Percentiles rank a stretch among this genome's conserved stretches.
These are phyloP conservation scores for Gremmenia infestans DNA, from an alignment of 2,329 filamentous ascomycete species.

Conservation along the genomic window DNA sequence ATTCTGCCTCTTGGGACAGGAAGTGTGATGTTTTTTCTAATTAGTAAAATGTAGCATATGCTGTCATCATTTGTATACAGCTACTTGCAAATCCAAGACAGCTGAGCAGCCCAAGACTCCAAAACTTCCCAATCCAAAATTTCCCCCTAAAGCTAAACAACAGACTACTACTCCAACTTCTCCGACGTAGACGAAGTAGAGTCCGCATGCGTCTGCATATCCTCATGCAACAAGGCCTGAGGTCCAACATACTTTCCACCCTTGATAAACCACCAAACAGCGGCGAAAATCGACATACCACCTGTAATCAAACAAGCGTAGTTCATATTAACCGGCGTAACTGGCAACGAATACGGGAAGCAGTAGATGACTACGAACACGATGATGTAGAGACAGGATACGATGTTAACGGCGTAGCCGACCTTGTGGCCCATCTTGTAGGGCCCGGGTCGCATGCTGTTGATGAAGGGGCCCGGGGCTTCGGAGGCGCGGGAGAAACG, in stretches of 20 bases:
- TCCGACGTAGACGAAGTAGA: background rate
- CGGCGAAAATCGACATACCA: slow-evolving; percentile 36
- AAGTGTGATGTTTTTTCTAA: too few species aligned
- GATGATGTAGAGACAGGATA: slow-evolving; percentile 53
- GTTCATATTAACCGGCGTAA: slow-evolving; percentile 47
- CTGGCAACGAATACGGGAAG: slow-evolving; percentile 48
- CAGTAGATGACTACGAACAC: slow-evolving; percentile 61
- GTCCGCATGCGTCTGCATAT: background rate
- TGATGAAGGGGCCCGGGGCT: slow-evolving; percentile 12
- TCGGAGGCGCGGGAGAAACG: slow-evolving; percentile 25
- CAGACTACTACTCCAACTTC: background rate
- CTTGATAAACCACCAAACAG: slow-evolving; percentile 38
- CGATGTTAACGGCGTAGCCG: slow-evolving; percentile 47
- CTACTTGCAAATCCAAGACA: too few species aligned
- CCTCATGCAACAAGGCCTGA: slow-evolving; percentile 5
- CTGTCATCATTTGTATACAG: too few species aligned
- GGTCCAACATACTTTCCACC: slow-evolving; percentile 25
- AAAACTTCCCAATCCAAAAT: too few species aligned
- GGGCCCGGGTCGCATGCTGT: slow-evolving; percentile 47
- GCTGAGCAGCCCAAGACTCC: too few species aligned
- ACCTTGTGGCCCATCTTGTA: slow-evolving; percentile 48
- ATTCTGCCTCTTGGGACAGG: too few species aligned
- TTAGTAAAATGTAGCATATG: too few species aligned
- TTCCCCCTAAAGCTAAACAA: background rate
- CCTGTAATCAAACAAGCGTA: slow-evolving; percentile 44